Percentiles rank a stretch among this genome's conserved stretches.
Conservation (phyloP, 2,329 filamentous ascomycete genomes). For the Albophoma yamanashiensis region DNA sequence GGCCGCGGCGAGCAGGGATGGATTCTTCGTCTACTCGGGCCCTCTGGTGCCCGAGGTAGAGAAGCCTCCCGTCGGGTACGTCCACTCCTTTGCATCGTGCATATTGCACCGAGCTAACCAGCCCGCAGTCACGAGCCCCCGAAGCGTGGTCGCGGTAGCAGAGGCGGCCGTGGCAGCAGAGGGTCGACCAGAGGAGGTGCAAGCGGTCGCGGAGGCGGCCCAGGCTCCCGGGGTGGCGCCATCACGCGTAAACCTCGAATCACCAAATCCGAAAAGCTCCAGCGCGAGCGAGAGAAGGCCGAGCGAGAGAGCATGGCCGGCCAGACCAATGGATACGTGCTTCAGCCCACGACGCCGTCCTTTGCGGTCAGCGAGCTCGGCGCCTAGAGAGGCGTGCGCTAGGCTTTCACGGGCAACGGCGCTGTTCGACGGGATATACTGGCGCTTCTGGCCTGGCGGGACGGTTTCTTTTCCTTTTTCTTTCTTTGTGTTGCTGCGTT, state of each 20-base stretch:
- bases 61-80: slow-evolving; percentile 50
- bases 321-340: slow-evolving; percentile 21
- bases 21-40: slow-evolving; percentile 96
- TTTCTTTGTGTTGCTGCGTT: background rate
- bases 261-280: slow-evolving; percentile 75
- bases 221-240: slow-evolving; percentile 65
- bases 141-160: slow-evolving; percentile 51
- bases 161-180: slow-evolving; percentile 44
- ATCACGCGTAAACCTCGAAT: slow-evolving; percentile 73
- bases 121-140: slow-evolving; percentile 53
- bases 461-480: background rate
- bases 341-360: slow-evolving; percentile 25
- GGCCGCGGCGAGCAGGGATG: slow-evolving; percentile 86
- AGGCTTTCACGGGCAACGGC: background rate
- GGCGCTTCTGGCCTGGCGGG: background rate
- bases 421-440: background rate
- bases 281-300: slow-evolving; percentile 71
- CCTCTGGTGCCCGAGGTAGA: slow-evolving; percentile 81
- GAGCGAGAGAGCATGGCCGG: slow-evolving; percentile 51
- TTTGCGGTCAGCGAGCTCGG: slow-evolving; percentile 26
- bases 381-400: slow-evolving; percentile 10
- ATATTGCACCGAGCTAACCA: slow-evolving; percentile 21
- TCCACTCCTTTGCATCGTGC: slow-evolving; percentile 7
- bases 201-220: slow-evolving; percentile 38
- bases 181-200: slow-evolving; percentile 48